A percentile compares a stretch with the other conserved stretches of the same genome.
Evolutionary conservation across 2,329 filamentous ascomycete species (phyloP).

Genomic region (Colletotrichum sublineola): DNA sequence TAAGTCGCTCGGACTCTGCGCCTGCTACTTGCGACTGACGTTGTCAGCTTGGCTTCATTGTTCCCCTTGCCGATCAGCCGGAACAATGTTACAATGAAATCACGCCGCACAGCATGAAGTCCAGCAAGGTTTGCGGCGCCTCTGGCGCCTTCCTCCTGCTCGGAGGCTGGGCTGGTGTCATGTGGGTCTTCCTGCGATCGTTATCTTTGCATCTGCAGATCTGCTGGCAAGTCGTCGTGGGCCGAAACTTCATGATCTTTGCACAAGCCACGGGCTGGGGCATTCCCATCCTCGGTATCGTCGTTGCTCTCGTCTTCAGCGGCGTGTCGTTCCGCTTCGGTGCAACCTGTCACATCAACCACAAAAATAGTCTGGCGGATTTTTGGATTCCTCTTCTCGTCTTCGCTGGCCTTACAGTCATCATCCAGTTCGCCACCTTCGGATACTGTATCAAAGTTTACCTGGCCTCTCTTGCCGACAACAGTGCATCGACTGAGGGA

Average conservation of each 20-base stretch:
- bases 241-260: conserved; percentile 88
- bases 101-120: conserved; percentile 93
- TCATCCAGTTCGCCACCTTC: conserved; percentile 88
- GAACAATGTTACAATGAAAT: conserved; percentile 90
- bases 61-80: conserved; percentile 84
- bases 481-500: conserved; percentile 76
- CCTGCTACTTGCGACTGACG: not conserved
- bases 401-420: conserved; percentile 80
- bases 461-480: conserved; percentile 83
- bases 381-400: conserved; percentile 92
- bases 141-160: conserved; percentile 89
- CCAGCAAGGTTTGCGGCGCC: conserved; percentile 84
- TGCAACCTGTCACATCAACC: conserved; percentile 93
- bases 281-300: conserved; percentile 81
- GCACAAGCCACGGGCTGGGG: conserved; percentile 87
- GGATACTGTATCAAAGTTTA: conserved; percentile 97
- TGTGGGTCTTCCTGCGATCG: conserved; percentile 93
- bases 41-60: conserved; percentile 84
- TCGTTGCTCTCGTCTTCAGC: conserved; percentile 83
- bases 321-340: conserved; percentile 97
- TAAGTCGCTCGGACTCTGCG: conserved; percentile 59
- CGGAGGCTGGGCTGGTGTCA: conserved; percentile 85
- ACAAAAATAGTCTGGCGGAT: conserved; percentile 82
- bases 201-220: conserved; percentile 96
- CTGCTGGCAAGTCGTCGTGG: conserved; percentile 94